These are phyloP conservation scores for Aspergillus leporis DNA, from an alignment of 495 filamentous ascomycete species.

Conservation along the genomic window DNA sequence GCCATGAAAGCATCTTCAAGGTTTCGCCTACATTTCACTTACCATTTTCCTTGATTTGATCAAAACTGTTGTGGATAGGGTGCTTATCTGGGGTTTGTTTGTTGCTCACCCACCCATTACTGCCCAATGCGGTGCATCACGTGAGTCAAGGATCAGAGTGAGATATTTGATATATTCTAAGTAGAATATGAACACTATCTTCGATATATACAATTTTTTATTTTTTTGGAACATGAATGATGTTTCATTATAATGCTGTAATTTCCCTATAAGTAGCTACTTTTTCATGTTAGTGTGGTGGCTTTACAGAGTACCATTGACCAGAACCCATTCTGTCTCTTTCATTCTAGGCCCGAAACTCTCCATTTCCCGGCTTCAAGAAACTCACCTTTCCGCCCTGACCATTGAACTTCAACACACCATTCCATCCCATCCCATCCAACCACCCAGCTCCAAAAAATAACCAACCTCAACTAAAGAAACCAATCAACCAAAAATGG, in stretches of 20 bases:
- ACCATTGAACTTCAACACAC: not conserved
- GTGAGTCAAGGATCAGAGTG: not conserved
- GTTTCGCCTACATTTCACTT: not conserved
- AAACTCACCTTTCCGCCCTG: not conserved
- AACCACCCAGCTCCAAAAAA: not conserved
- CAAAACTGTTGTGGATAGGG: not conserved
- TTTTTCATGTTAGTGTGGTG: no score
- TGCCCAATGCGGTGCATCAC: slow-evolving; percentile 6
- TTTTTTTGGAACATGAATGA: no score
- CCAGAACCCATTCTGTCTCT: no score
- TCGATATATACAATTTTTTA: no score
- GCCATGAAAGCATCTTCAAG: not conserved
- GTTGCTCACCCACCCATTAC: slow-evolving; percentile 6
- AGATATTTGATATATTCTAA: not conserved
- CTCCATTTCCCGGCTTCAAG: not conserved
- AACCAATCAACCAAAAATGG: slow-evolving; percentile 34
- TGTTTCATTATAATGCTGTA: no score
- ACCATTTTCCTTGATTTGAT: slow-evolving; percentile 19
- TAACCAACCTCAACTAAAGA: not conserved
- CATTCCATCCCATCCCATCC: not conserved
- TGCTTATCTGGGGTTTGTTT: slow-evolving; percentile 16
- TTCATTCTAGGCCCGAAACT: not conserved
- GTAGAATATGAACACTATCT: no score
- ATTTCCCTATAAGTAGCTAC: no score
- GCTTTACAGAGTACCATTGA: no score